A percentile compares a stretch with the other conserved stretches of the same genome.
These are phyloP conservation scores for Coccomyxa sp. DNA, from an alignment of 139 green algal species.

Conservation along the genomic window DNA sequence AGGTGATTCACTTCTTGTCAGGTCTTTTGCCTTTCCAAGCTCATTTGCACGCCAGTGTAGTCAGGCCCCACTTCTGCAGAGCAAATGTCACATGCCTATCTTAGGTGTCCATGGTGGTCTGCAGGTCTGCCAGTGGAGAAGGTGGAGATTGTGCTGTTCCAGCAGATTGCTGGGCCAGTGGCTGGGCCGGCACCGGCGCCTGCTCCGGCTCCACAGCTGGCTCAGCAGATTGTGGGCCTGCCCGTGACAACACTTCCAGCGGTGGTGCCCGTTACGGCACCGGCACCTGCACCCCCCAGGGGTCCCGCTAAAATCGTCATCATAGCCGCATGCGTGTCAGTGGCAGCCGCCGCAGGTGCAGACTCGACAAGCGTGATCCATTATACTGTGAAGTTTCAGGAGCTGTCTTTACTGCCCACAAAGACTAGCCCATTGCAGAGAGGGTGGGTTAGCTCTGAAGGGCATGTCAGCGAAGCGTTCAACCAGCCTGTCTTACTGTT, in stretches of 20 bases:
- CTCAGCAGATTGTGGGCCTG: neutral
- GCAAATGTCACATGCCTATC: neutral
- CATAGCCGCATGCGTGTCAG: neutral
- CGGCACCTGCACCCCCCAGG: neutral
- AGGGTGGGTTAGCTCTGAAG: no score
- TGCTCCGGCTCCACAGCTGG: neutral
- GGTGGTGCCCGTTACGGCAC: neutral
- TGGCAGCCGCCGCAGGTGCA: neutral
- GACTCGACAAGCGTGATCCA: no score
- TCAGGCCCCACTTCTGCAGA: no score
- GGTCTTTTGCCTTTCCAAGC: neutral
- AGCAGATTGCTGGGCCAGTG: neutral
- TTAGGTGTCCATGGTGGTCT: neutral
- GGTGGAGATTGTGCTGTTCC: slow-evolving; percentile 3
- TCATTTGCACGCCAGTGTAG: neutral
- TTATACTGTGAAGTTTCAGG: no score
- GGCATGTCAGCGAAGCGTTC: no score
- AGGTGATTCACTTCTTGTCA: neutral
- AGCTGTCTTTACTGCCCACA: no score
- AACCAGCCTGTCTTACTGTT: no score
- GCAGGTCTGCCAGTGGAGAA: neutral
- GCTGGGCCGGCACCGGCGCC: neutral
- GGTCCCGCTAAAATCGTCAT: neutral
- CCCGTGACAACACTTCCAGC: neutral
- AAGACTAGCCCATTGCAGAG: no score